Percentiles rank a stretch among this genome's conserved stretches.
phyloP scores from a whole-genome alignment of 2,329 filamentous ascomycete genomes.

The Fusarium piperis region DNA sequence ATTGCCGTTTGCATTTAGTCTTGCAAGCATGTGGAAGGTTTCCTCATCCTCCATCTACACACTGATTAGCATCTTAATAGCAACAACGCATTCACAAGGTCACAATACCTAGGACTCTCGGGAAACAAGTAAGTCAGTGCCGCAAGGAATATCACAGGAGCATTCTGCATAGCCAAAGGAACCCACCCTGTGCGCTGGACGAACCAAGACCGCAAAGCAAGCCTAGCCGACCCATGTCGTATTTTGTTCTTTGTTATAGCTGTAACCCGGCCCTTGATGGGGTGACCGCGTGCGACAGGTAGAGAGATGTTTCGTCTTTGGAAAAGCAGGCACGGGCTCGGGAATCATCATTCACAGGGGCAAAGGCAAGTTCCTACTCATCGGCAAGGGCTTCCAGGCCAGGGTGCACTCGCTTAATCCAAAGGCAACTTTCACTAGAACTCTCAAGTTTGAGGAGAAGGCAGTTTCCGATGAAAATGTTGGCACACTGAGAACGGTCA shows the following conservation, averaged over 20 bases:
- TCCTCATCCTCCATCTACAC: conserved; percentile 70
- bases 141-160: conserved; percentile 72
- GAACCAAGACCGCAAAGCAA: conserved; percentile 39
- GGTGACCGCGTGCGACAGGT: too few relatives aligned
- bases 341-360: conserved; percentile 42
- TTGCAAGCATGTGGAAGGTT: conserved; percentile 72
- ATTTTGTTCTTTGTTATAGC: too few relatives aligned
- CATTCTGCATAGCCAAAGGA: conserved; percentile 70
- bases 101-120: conserved; percentile 60
- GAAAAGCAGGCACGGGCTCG: conserved; percentile 40
- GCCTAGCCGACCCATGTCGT: conserved; percentile 75
- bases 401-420: neutral
- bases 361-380: conserved; percentile 37
- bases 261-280: too few relatives aligned
- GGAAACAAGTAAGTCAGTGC: conserved; percentile 74
- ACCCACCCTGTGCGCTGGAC: conserved; percentile 45
- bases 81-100: too few relatives aligned
- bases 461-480: neutral
- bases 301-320: conserved; percentile 47
- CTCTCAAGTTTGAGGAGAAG: conserved; percentile 11
- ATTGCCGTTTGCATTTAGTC: conserved; percentile 75
- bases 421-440: conserved; percentile 1
- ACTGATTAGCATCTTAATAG: neutral
- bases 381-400: conserved; percentile 19
- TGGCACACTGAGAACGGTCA: neutral